phyloP scores from a whole-genome alignment of 106 monocot species.

The Dactylorhiza incarnata region DNA sequence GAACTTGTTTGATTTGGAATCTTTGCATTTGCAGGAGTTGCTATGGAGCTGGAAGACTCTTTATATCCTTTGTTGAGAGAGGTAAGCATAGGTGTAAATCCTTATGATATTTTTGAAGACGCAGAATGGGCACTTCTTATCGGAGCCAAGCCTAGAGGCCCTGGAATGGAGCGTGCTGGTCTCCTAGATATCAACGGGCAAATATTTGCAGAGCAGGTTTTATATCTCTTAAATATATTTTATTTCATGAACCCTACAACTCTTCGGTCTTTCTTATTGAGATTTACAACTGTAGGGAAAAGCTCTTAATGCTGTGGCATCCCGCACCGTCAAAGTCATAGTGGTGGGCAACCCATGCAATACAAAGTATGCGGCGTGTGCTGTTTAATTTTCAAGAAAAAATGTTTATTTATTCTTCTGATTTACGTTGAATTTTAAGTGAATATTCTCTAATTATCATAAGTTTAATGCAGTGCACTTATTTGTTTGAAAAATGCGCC shows the following conservation, averaged over 20 bases:
- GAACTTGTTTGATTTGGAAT: neutral
- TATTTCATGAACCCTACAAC: neutral
- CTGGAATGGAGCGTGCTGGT: conserved; percentile 95
- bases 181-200: conserved; percentile 96
- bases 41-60: conserved; percentile 98
- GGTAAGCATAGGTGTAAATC: conserved; percentile 84
- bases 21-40: conserved; percentile 52
- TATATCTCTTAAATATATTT: neutral
- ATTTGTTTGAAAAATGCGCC: conserved; percentile 99
- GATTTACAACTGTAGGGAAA: conserved; percentile 51
- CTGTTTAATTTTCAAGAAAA: neutral
- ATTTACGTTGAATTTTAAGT: neutral
- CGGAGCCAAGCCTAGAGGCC: conserved; percentile 88
- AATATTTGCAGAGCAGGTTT: conserved; percentile 88
- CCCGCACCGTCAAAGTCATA: conserved; percentile 81
- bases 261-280: conserved; percentile 1
- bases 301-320: conserved; percentile 96
- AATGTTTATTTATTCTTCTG: neutral
- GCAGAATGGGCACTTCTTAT: conserved; percentile 96
- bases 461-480: conserved; percentile 56
- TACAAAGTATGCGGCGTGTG: conserved; percentile 58
- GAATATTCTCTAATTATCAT: neutral
- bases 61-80: conserved; percentile 85
- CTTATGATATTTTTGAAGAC: conserved; percentile 79
- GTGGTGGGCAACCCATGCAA: conserved; percentile 96